Percentiles rank a stretch among this genome's conserved stretches.
These are phyloP conservation scores for Coemansia sp. DNA, from an alignment of 192 early-diverging fungal species.

Conservation along the genomic window DNA sequence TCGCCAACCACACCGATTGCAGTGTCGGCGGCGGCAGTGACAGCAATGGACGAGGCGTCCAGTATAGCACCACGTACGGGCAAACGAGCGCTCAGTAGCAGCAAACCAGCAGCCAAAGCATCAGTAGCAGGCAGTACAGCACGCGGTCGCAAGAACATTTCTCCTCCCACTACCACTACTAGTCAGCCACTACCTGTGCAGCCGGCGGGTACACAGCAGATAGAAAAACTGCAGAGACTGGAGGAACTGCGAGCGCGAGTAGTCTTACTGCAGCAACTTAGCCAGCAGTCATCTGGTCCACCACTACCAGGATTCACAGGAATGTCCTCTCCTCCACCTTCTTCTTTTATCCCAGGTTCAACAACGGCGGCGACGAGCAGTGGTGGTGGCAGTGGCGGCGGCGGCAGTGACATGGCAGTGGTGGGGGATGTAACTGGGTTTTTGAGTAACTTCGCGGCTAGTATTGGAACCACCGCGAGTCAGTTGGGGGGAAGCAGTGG, in stretches of 20 bases:
- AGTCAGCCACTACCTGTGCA: conserved; percentile 2
- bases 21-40: too few relatives aligned
- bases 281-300: not conserved
- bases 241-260: conserved; percentile 50
- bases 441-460: conserved; percentile 49
- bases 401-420: not conserved
- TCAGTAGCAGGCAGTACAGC: not conserved
- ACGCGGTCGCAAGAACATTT: not conserved
- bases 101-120: too few relatives aligned
- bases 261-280: conserved; percentile 45
- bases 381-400: too few relatives aligned
- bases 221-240: conserved; percentile 46
- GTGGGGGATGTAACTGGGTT: conserved; percentile 40
- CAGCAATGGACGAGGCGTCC: not conserved
- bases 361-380: too few relatives aligned
- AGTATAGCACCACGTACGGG: not conserved
- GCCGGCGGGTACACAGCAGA: conserved; percentile 20
- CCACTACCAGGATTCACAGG: too few relatives aligned
- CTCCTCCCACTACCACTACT: not conserved
- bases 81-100: conserved; percentile 1
- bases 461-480: conserved; percentile 45
- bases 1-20: too few relatives aligned
- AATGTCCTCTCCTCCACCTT: too few relatives aligned
- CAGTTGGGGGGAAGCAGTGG: conserved; percentile 31
- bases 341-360: too few relatives aligned